Evolutionary conservation across 1,284 basidiomycete species (phyloP), one percentile per base, ranked within the genome.

Genomic region (Macrocybe sp.): DNA sequence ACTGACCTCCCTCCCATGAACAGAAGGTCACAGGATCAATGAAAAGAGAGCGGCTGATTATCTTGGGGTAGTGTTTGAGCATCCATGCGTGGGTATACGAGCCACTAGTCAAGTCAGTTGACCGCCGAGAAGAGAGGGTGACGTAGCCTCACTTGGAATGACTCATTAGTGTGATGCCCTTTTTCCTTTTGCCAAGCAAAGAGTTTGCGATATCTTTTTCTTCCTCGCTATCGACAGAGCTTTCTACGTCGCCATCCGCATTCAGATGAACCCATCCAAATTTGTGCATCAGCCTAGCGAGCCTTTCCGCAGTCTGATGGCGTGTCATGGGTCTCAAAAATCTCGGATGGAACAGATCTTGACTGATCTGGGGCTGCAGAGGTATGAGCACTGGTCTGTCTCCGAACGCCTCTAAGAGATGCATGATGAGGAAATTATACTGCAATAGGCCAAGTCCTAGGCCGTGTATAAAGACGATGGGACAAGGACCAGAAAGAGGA

Each of bases 1-100:
- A 64, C 75, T 51, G 57, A 85, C 85, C 83, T 47, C 90, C 90
- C 73, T 93, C 90, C 91, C 92, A 94, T 5, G 88, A 82, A 64
- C 89, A 92, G 66, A 96, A 94, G 0, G 82, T 82, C 31, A 89
- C 86, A 5, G 93, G 92, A 60, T 97, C 93, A 31, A 93, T 84
- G 60, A 96, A 93, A 58, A 89, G 91, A 9, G 83, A 92, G 2
- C 91, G 78, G 2, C 70, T 68, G 39, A 86, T 68, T 56, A 95
- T 72, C 37, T 78, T 67, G 1, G 91, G 85, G 49, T 81, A 72
- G 28, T 78, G 77, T 66, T 95, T 95, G 43, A 96, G 70, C 61
- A 95, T 74, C 90, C 90, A 92, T 7, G 85, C 83, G 59, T 92
- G 90, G 0, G 74, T 67, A 60, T 89, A 90, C 3, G 84, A 82